phyloP scores from a whole-genome alignment of 805 yeast genomes.

The Candida railenensis region DNA sequence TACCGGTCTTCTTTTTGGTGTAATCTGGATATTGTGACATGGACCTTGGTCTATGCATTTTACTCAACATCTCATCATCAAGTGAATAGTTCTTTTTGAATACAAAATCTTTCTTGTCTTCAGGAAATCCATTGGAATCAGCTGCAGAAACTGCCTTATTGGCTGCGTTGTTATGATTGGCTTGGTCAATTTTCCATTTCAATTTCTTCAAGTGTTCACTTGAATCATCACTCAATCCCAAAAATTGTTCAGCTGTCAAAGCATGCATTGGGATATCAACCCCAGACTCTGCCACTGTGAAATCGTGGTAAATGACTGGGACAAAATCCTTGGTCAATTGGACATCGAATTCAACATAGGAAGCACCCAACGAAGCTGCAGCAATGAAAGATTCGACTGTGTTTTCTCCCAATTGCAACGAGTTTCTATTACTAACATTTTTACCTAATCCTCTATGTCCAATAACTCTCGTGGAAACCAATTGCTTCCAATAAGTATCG shows the following conservation, averaged over 20 bases:
- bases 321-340: constrained; percentile 88
- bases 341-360: constrained; percentile 95
- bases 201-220: not conserved
- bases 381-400: constrained; percentile 94
- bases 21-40: constrained; percentile 25
- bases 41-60: constrained; percentile 35
- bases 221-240: constrained; percentile 45
- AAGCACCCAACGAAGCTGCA: constrained; percentile 94
- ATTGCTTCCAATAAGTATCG: constrained; percentile 87
- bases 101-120: constrained; percentile 4
- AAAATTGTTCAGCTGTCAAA: constrained; percentile 84
- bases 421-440: constrained; percentile 66
- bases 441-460: constrained; percentile 97
- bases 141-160: not conserved
- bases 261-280: constrained; percentile 96
- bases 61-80: constrained; percentile 37
- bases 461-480: constrained; percentile 85
- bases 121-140: not conserved
- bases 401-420: constrained; percentile 91
- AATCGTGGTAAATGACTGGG: constrained; percentile 95
- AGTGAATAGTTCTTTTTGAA: constrained; percentile 21
- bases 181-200: not conserved
- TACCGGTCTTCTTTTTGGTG: not conserved
- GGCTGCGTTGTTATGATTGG: not conserved
- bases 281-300: constrained; percentile 91